These are phyloP conservation scores for Cicer pinnatifidum DNA, from an alignment of 306 rosid species.

Conservation along the genomic window DNA sequence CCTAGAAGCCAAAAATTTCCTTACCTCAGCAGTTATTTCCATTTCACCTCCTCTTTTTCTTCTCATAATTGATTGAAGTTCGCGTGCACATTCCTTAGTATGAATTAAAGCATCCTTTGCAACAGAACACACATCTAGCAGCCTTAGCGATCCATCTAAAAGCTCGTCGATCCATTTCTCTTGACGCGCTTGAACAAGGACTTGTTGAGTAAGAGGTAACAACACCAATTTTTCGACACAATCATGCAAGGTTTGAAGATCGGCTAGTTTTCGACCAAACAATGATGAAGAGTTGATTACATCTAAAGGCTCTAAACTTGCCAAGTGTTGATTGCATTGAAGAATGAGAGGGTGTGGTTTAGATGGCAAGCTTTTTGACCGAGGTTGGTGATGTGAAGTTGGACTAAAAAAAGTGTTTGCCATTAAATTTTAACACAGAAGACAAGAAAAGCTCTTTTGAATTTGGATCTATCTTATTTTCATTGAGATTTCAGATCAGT, in stretches of 20 bases:
- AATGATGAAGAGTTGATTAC: constrained; percentile 42
- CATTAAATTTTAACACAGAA: constrained; percentile 43
- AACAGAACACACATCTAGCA: constrained; percentile 50
- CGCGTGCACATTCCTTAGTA: constrained; percentile 57
- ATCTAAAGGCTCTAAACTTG: constrained; percentile 48
- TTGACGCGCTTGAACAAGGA: constrained; percentile 45
- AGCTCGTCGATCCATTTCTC: constrained; percentile 56
- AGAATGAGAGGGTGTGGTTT: constrained; percentile 55
- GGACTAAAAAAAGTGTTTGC: constrained; percentile 43
- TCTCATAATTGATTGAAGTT: constrained; percentile 57
- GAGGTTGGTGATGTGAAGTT: constrained; percentile 46
- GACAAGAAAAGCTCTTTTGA: constrained; percentile 38
- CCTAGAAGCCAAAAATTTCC: constrained; percentile 58
- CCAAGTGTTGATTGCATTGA: constrained; percentile 56
- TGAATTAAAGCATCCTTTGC: constrained; percentile 55
- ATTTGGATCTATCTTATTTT: constrained; percentile 41
- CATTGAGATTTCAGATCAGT: constrained; percentile 14
- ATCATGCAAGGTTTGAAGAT: constrained; percentile 47
- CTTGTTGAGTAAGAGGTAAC: constrained; percentile 42
- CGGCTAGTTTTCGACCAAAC: constrained; percentile 39
- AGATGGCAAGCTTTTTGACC: constrained; percentile 55
- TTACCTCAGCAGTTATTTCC: constrained; percentile 50
- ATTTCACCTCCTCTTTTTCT: constrained; percentile 57
- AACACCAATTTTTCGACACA: constrained; percentile 46
- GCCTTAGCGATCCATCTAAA: constrained; percentile 58